These are phyloP conservation scores for Mediolabrus comicus DNA, from an alignment of 108 stramenopile species.

Conservation along the genomic window DNA sequence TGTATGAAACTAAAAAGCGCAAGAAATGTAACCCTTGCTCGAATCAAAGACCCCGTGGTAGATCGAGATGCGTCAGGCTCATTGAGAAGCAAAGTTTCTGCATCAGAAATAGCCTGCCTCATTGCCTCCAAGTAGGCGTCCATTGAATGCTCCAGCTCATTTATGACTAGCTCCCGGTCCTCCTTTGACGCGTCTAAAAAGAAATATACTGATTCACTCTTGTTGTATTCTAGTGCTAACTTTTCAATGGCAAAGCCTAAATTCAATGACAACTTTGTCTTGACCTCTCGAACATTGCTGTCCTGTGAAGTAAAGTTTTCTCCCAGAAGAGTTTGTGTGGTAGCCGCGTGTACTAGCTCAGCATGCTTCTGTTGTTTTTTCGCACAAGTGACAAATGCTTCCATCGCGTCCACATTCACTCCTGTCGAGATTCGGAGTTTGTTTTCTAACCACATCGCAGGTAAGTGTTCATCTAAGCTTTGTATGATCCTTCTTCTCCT, in stretches of 20 bases:
- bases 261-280: conserved; percentile 19
- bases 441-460: conserved; percentile 23
- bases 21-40: conserved; percentile 20
- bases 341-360: conserved; percentile 31
- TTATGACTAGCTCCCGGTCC: not conserved
- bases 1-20: conserved; percentile 33
- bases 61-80: conserved; percentile 20
- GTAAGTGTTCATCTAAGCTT: conserved; percentile 7
- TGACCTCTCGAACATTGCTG: conserved; percentile 14
- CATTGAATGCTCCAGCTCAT: conserved; percentile 8
- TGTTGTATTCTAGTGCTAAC: conserved; percentile 22
- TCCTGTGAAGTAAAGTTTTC: conserved; percentile 33
- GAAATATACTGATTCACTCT: conserved; percentile 18
- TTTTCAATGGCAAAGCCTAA: conserved; percentile 19
- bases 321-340: conserved; percentile 33
- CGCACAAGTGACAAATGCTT: conserved; percentile 22
- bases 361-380: conserved; percentile 25
- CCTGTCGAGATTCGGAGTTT: not conserved
- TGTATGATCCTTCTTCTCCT: conserved; percentile 10
- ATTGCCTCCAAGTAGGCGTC: conserved; percentile 2
- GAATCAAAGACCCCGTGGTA: conserved; percentile 13
- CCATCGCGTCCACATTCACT: not conserved
- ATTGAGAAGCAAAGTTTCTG: conserved; percentile 2
- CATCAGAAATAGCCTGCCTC: conserved; percentile 16
- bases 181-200: not conserved